Evolutionary conservation across 345 rosid genomes (phyloP).

Genomic region (Dipteronia dyeriana): DNA sequence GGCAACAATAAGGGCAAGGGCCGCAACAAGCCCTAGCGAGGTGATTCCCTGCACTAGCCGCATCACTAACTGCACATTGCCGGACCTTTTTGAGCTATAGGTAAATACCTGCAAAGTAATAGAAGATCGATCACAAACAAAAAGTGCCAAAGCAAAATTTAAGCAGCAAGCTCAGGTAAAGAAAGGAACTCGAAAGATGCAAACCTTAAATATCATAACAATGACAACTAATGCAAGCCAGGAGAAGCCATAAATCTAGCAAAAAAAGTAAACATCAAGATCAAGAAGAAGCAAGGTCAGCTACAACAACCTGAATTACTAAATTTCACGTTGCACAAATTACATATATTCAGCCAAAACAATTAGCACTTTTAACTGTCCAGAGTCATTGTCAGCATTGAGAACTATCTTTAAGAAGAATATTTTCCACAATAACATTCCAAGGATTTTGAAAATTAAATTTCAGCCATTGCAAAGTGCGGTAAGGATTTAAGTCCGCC

Average conservation of each 20-base stretch:
- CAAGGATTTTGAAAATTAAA: background rate
- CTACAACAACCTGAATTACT: background rate
- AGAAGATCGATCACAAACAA: conserved; percentile 4
- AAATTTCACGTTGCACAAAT: background rate
- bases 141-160: background rate
- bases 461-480: background rate
- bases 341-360: background rate
- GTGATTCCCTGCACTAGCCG: conserved; percentile 83
- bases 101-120: conserved; percentile 62
- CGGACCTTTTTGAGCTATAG: conserved; percentile 73
- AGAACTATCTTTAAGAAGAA: background rate
- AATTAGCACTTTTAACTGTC: background rate
- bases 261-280: conserved; percentile 28
- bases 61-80: conserved; percentile 61
- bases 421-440: background rate
- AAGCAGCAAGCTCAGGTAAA: conserved; percentile 8
- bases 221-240: conserved; percentile 74
- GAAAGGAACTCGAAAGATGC: conserved; percentile 17
- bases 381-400: background rate
- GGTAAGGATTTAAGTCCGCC: background rate
- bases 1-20: conserved; percentile 58
- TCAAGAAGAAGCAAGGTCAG: conserved; percentile 9
- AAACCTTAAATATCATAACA: conserved; percentile 78
- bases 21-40: conserved; percentile 64
- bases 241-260: conserved; percentile 87